Evolutionary conservation across 2,329 filamentous ascomycete species (phyloP), one percentile per base, ranked within the genome.

Genomic region (Nemania serpens): DNA sequence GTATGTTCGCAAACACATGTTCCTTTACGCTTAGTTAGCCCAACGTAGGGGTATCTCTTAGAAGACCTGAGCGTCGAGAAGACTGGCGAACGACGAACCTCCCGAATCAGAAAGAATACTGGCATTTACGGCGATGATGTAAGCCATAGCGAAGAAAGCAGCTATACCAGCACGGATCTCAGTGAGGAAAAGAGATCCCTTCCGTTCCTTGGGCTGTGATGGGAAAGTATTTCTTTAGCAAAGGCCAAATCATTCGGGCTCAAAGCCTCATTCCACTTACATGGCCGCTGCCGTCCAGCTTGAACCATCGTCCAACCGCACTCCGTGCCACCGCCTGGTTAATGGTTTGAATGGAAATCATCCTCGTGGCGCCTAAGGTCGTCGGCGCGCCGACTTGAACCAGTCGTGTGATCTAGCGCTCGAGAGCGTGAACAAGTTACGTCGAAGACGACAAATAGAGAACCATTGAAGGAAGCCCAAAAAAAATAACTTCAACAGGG

Each of bases 161-260:
- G 91, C 91, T 39, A 96, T 78, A 49, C 92, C 92, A 61, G 90
- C 92, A 63, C 92, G 88, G 55, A 96, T 81, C 77, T 96, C 92
- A 50, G 91, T 96, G 70, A 91, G 86, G 79, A 96, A 96, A 69
- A 83, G 82, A 34, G 91, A 89, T 20, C 88, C 88, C 72, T 91
- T 89, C 55, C 91, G 86, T 75, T 91, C 88, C 69, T 81, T 84
- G 66, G 82, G 84, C 88, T 66, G 43, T 49, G 11, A 43, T 91
- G 71, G 48, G 25, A 18, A 52, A 29, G 25, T 3, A n/a, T 25
- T 25, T 43, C 22, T 50, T 63, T 18, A 65, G 63, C 43, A 42
- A 58, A 33, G 37, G 75, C 68, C 42, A 34, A 34, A 39, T 29
- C 25, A 7, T 7, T 7, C 36, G 53, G 39, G 33, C 39, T 47